A percentile compares a stretch with the other conserved stretches of the same genome.
Conservation (phyloP, 441 rosid genomes). For the Macaranga tanarius region DNA sequence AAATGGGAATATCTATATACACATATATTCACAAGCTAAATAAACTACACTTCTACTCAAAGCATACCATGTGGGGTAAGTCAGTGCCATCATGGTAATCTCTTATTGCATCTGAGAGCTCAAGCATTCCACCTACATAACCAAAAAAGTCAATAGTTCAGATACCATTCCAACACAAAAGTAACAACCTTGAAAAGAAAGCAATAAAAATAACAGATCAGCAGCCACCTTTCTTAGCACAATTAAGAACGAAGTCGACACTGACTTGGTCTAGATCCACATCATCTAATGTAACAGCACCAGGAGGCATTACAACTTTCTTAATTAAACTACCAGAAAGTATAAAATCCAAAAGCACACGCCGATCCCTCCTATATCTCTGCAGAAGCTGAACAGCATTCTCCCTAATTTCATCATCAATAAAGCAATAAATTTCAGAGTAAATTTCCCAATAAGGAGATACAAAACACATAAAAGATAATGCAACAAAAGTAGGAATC, state of each 20-base stretch:
- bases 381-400: slow-evolving; percentile 72
- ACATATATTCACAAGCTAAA: not conserved
- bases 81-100: slow-evolving; percentile 84
- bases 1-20: not conserved
- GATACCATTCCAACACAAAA: not conserved
- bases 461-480: not conserved
- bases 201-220: slow-evolving; percentile 3
- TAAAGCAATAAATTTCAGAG: not conserved
- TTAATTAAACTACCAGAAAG: slow-evolving; percentile 81
- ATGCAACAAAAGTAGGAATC: not conserved
- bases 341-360: slow-evolving; percentile 73
- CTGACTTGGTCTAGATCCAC: slow-evolving; percentile 99
- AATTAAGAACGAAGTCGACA: slow-evolving; percentile 83
- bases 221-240: slow-evolving; percentile 80
- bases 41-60: not conserved
- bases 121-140: slow-evolving; percentile 71
- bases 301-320: slow-evolving; percentile 98
- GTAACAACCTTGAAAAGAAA: slow-evolving; percentile 17
- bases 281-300: slow-evolving; percentile 92
- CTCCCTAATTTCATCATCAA: slow-evolving; percentile 47
- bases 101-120: slow-evolving; percentile 92
- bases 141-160: slow-evolving; percentile 14
- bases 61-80: slow-evolving; percentile 80
- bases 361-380: slow-evolving; percentile 86
- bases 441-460: not conserved